Percentiles rank a stretch among this genome's conserved stretches.
These are phyloP conservation scores for Fusarium neocosmosporiellum DNA, from an alignment of 2,329 filamentous ascomycete genomes.

Conservation along the genomic window DNA sequence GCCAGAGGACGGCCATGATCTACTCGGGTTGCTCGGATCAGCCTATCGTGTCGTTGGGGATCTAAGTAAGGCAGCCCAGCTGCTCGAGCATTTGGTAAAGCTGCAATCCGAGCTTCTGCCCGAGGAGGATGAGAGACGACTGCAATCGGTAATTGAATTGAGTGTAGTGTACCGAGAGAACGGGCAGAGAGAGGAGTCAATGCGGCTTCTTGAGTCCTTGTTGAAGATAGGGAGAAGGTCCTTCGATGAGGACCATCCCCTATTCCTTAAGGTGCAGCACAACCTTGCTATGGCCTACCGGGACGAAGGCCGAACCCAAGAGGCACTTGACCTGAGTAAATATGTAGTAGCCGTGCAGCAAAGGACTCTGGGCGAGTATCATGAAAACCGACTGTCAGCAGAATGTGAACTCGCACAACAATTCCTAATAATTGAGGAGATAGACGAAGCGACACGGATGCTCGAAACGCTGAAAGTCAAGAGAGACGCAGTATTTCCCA, in stretches of 20 bases:
- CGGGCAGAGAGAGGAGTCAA: neutral
- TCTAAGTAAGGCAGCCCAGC: neutral
- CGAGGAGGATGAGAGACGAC: neutral
- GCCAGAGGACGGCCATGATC: neutral
- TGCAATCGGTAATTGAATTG: neutral
- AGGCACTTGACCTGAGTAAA: neutral
- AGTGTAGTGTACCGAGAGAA: fast-evolving
- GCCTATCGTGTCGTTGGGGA: neutral
- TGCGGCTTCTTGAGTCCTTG: neutral
- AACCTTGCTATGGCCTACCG: fast-evolving
- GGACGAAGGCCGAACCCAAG: no score
- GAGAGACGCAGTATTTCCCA: neutral
- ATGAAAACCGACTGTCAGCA: neutral
- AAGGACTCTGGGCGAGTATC: no score
- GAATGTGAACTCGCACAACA: neutral
- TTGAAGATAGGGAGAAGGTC: neutral
- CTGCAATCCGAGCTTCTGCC: neutral
- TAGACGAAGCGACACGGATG: neutral
- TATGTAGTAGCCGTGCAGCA: neutral
- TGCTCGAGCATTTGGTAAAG: neutral
- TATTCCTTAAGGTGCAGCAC: neutral
- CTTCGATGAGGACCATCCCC: slow-evolving; percentile 6
- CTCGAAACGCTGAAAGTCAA: neutral
- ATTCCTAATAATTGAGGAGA: neutral
- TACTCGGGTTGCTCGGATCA: fast-evolving